Percentiles rank a stretch among this genome's conserved stretches.
phyloP scores from a whole-genome alignment of 2,329 filamentous ascomycete species.

The Colletotrichum liaoningense region DNA sequence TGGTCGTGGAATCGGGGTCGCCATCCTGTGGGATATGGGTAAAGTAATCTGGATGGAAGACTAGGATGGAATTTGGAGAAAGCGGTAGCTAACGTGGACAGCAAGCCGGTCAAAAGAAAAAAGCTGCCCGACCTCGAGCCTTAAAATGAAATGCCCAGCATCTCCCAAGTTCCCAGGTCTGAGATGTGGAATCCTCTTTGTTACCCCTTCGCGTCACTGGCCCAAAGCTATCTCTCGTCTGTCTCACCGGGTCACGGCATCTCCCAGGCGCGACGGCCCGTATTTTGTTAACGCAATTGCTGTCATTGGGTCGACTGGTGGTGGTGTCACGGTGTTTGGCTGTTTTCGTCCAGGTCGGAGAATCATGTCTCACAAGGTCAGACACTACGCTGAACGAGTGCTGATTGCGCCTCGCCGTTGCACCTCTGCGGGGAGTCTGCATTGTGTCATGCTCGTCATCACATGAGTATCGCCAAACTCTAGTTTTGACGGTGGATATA shows the following conservation, averaged over 20 bases:
- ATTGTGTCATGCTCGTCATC: too few relatives aligned
- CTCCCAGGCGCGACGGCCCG: conserved; percentile 29
- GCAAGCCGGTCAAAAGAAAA: not conserved
- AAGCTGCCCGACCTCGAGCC: not conserved
- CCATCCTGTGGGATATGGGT: conserved; percentile 39
- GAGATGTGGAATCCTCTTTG: not conserved
- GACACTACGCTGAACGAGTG: not conserved
- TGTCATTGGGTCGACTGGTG: conserved; percentile 4
- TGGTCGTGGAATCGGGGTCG: conserved; percentile 49
- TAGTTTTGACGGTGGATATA: not conserved
- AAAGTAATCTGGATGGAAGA: too few relatives aligned
- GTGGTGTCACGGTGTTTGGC: not conserved
- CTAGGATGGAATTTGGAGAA: not conserved
- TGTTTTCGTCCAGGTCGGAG: conserved; percentile 8
- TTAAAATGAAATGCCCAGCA: not conserved
- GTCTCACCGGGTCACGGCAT: conserved; percentile 24
- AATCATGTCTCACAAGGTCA: conserved; percentile 21
- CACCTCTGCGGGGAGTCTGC: not conserved
- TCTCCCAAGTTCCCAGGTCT: not conserved
- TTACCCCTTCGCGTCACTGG: conserved; percentile 15
- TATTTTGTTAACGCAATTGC: conserved; percentile 8
- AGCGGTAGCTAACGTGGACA: not conserved
- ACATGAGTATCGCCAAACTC: not conserved
- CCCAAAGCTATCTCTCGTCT: not conserved
- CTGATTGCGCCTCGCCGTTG: not conserved